A percentile compares a stretch with the other conserved stretches of the same genome.
Conservation (phyloP, 257 asterid species). For the Nicotiana tomentosiformis region DNA sequence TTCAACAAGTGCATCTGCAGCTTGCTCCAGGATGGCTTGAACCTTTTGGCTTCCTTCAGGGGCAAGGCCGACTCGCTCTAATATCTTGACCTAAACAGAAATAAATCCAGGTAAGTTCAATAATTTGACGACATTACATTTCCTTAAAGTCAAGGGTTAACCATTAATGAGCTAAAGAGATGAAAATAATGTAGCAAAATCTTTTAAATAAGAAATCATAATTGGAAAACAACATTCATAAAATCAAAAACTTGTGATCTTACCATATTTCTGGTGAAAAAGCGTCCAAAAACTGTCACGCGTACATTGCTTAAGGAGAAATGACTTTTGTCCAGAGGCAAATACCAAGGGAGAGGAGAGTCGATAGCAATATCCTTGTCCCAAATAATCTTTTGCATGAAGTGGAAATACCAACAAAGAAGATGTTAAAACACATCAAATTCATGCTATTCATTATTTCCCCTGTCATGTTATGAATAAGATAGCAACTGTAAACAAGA, state of each 20-base stretch:
- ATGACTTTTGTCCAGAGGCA: constrained; percentile 14
- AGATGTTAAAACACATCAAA: background rate
- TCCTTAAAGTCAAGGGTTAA: background rate
- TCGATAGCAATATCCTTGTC: constrained; percentile 13
- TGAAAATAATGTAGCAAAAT: background rate
- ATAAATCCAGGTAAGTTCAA: background rate
- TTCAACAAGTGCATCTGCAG: constrained; percentile 12
- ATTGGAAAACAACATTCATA: background rate
- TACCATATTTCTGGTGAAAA: constrained; percentile 19
- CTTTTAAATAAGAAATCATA: background rate
- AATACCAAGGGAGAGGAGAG: constrained; percentile 14
- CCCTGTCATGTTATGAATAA: background rate
- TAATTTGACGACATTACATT: background rate
- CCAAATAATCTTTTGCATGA: constrained; percentile 8
- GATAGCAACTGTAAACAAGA: background rate
- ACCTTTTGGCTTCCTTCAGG: constrained; percentile 15
- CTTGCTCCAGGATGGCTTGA: constrained; percentile 14
- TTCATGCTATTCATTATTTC: background rate
- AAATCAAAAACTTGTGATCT: background rate
- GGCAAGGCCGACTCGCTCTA: constrained; percentile 11
- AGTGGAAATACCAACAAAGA: background rate
- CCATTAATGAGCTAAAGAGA: background rate
- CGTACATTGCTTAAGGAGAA: constrained; percentile 8
- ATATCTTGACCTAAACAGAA: constrained; percentile 8
- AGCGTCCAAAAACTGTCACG: constrained; percentile 13